phyloP scores from a whole-genome alignment of 371 early-diverging fungal species.

The Capillidium heterosporum region DNA sequence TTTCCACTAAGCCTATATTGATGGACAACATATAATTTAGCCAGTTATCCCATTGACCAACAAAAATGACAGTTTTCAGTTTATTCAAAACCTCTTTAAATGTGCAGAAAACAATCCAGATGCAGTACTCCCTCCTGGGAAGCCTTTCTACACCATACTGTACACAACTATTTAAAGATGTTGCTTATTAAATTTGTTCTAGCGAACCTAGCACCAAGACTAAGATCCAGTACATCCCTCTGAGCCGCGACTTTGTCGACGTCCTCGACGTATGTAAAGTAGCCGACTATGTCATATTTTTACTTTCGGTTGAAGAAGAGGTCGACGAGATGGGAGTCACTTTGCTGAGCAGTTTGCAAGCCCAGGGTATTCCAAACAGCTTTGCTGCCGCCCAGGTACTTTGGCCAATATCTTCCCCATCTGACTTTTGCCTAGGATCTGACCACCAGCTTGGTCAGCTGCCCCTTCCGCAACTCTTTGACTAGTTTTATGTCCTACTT shows the following conservation, averaged over 20 bases:
- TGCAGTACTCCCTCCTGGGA: too few relatives aligned
- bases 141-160: too few relatives aligned
- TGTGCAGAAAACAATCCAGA: too few relatives aligned
- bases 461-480: conserved; percentile 57
- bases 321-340: conserved; percentile 82
- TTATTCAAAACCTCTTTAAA: too few relatives aligned
- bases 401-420: not conserved
- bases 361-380: conserved; percentile 70
- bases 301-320: conserved; percentile 75
- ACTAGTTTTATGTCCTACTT: conserved; percentile 63
- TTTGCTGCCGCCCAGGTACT: conserved; percentile 42
- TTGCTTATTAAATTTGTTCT: too few relatives aligned
- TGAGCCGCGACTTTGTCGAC: conserved; percentile 32
- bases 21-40: too few relatives aligned
- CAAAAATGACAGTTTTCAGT: too few relatives aligned
- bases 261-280: conserved; percentile 79
- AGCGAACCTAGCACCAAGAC: not conserved
- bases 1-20: too few relatives aligned
- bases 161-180: too few relatives aligned
- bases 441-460: too few relatives aligned
- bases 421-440: not conserved
- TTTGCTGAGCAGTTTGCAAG: conserved; percentile 57
- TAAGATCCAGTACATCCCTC: not conserved
- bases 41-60: too few relatives aligned
- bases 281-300: conserved; percentile 71